Conservation (phyloP, 2,329 filamentous ascomycete genomes). For the Tolypocladium nubicola region DNA sequence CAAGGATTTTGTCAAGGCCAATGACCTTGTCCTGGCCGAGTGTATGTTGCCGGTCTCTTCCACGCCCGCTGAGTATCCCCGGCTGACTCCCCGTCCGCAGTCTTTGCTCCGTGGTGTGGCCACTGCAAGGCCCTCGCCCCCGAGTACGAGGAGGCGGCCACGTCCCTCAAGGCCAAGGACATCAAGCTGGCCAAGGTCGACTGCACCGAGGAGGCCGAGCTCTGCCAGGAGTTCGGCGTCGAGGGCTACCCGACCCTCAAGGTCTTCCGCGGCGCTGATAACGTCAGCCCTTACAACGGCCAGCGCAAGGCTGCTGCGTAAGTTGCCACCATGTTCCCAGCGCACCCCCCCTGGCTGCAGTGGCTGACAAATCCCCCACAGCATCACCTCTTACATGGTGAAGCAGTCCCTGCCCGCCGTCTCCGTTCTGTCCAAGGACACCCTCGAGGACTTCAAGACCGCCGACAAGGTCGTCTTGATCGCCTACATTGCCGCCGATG, state of each 20-base stretch:
- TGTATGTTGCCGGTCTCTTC: conserved; percentile 48
- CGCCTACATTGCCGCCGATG: conserved; percentile 70
- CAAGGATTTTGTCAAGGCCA: conserved; percentile 70
- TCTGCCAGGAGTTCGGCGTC: conserved; percentile 83
- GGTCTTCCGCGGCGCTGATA: conserved; percentile 89
- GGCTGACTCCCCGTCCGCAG: conserved; percentile 25
- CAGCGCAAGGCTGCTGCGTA: conserved; percentile 76
- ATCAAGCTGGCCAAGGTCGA: conserved; percentile 81
- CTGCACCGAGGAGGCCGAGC: conserved; percentile 87
- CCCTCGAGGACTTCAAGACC: conserved; percentile 91
- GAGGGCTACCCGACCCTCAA: conserved; percentile 98
- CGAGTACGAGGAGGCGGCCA: conserved; percentile 82
- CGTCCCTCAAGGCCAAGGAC: conserved; percentile 76
- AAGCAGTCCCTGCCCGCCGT: conserved; percentile 95
- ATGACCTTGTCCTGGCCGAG: conserved; percentile 87
- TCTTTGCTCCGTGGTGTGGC: conserved; percentile 94
- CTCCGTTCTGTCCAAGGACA: conserved; percentile 69
- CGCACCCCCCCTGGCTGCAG: neutral
- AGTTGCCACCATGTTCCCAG: conserved; percentile 18
- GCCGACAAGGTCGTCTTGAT: conserved; percentile 94
- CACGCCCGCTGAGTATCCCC: neutral
- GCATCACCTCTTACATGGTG: conserved; percentile 81
- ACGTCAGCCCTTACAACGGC: conserved; percentile 72
- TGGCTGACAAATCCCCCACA: conserved; percentile 17
- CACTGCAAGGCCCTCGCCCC: conserved; percentile 98